Conservation (phyloP, 2,329 filamentous ascomycete genomes). For the Trichoderma asperellum region DNA sequence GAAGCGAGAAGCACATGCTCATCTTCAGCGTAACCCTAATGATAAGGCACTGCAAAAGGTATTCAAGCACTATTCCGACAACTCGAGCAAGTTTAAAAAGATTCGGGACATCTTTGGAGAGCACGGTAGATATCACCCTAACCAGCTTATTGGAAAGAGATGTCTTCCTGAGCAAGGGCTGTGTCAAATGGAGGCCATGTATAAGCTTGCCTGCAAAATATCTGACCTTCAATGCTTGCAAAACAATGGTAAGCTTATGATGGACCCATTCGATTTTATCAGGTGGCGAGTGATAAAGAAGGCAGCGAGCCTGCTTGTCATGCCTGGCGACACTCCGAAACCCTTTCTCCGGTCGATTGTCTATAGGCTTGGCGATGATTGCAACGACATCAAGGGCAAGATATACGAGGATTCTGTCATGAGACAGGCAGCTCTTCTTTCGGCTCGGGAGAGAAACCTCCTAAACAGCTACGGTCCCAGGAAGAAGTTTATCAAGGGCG, state of each 20-base stretch:
- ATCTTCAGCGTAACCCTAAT: constrained; percentile 14
- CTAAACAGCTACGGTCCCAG: neutral
- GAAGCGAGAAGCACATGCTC: constrained; percentile 30
- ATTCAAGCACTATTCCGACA: constrained; percentile 38
- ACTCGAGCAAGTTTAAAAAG: constrained; percentile 41
- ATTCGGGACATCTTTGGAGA: constrained; percentile 43
- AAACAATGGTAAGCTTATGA: constrained; percentile 36
- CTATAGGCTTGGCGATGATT: constrained; percentile 31
- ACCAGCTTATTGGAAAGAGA: constrained; percentile 43
- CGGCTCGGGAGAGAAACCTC: constrained; percentile 34
- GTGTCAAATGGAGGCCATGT: constrained; percentile 44
- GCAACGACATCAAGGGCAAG: neutral
- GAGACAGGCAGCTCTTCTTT: constrained; percentile 37
- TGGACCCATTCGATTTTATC: constrained; percentile 47
- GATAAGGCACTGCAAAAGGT: constrained; percentile 26
- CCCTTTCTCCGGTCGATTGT: constrained; percentile 30
- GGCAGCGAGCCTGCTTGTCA: constrained; percentile 1
- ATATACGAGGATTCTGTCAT: constrained; percentile 37
- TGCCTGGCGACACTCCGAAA: constrained; percentile 26
- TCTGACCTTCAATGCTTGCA: constrained; percentile 39
- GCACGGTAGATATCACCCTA: constrained; percentile 41
- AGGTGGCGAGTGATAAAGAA: constrained; percentile 41
- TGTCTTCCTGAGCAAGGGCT: constrained; percentile 40
- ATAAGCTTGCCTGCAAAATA: constrained; percentile 42
- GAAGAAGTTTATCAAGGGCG: neutral